A percentile compares a stretch with the other conserved stretches of the same genome.
Conservation (phyloP, 495 filamentous ascomycete genomes). For the Antarctomyces pellizariae region DNA sequence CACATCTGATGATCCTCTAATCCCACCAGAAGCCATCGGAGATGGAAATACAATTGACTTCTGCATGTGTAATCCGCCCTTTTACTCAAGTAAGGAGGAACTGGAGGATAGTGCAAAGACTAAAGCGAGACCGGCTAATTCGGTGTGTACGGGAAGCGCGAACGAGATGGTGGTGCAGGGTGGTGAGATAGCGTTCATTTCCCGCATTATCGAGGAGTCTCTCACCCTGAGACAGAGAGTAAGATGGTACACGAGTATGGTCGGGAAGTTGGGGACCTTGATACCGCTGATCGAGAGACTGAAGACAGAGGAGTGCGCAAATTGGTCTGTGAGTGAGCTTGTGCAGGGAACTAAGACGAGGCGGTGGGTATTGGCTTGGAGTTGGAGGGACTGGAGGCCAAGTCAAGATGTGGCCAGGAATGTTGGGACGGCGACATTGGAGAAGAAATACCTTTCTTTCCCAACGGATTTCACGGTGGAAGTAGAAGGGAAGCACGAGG, state of each 20-base stretch:
- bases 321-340: slow-evolving; percentile 68
- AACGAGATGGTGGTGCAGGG: slow-evolving; percentile 75
- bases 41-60: slow-evolving; percentile 53
- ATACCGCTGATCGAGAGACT: slow-evolving; percentile 36
- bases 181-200: slow-evolving; percentile 64
- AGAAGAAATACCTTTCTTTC: slow-evolving; percentile 35
- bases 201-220: slow-evolving; percentile 53
- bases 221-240: slow-evolving; percentile 31
- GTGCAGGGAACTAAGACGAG: slow-evolving; percentile 59
- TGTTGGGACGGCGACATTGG: slow-evolving; percentile 27
- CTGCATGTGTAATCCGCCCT: slow-evolving; percentile 86
- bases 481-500: slow-evolving; percentile 9
- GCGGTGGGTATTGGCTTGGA: slow-evolving; percentile 80
- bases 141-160: slow-evolving; percentile 59
- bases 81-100: slow-evolving; percentile 54
- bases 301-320: slow-evolving; percentile 31
- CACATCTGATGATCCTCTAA: slow-evolving; percentile 23
- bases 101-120: slow-evolving; percentile 35
- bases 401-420: slow-evolving; percentile 29
- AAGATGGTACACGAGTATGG: slow-evolving; percentile 81
- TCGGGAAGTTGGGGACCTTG: slow-evolving; percentile 62
- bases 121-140: slow-evolving; percentile 46
- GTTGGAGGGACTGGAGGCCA: slow-evolving; percentile 46
- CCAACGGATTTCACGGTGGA: slow-evolving; percentile 31
- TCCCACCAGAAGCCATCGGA: slow-evolving; percentile 33